Evolutionary conservation across 352 stramenopile species (phyloP), one percentile per base, ranked within the genome.

Genomic region (Globisporangium rhizosaccharum): DNA sequence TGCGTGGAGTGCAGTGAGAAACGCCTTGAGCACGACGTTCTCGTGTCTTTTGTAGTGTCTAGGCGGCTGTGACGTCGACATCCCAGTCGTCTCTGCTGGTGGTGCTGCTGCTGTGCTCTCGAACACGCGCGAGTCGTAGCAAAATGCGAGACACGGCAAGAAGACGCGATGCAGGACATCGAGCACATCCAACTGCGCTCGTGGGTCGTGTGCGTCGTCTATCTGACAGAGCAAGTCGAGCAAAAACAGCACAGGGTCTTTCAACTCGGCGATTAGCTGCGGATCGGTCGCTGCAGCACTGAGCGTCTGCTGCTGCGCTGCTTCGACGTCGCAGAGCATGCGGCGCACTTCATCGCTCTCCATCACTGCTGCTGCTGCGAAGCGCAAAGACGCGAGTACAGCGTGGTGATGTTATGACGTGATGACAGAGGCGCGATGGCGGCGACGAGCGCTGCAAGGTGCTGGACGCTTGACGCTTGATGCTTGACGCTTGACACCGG

Each of bases 21-120:
- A 57, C 36, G 77, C 68, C 54, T 76, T 80, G 17, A 89, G 66
- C 20, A 91, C 62, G 3, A 61, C 53, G 33, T 80, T 85, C 9
- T 67, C 67, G 6, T 53, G n/a, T 28, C 44, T 11, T 46, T 28
- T 6, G 15, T n/a, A 46, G 14, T 2, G 41, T n/a, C 1, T 1
- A 39, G 8, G 33, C 1, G 33, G 33, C 33, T 39, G 33, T 1
- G 6, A 1, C 6, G 33, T 5, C 8, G 11, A 8, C 33, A 39
- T 12, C 33, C 1, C 6, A 2, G 33, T 39, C 33, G 33, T 12
- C 33, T 10, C 33, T 39, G 5, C 33, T 10, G 8, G 2, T 12
- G 15, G 7, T 20, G 15, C 5, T 20, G 41, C 0, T 8, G 18
- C 5, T 20, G 41, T 20, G 41, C 41, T 46, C 18, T 18, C 14